These are phyloP conservation scores for Centrapalus pauciflorus DNA, from an alignment of 129 eudicot species.

Conservation along the genomic window DNA sequence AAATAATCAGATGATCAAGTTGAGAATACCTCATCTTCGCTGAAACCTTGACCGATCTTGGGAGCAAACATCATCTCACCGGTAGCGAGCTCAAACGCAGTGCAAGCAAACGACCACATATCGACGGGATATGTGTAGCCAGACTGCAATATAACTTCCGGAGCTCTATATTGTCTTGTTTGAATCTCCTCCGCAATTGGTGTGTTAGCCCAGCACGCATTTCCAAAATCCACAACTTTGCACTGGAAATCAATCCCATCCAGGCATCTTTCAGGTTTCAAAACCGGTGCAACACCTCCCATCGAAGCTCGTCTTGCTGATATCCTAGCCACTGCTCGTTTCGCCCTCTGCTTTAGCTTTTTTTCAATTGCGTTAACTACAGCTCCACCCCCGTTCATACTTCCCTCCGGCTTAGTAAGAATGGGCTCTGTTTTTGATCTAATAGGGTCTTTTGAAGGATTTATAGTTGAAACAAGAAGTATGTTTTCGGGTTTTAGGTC, in stretches of 20 bases:
- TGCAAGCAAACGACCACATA: constrained; percentile 99
- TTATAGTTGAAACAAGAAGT: constrained; percentile 77
- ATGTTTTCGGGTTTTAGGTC: constrained; percentile 96
- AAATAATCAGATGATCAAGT: no score
- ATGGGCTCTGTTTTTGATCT: constrained; percentile 65
- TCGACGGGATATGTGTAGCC: constrained; percentile 80
- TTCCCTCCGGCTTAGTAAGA: constrained; percentile 83
- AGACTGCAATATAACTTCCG: constrained; percentile 78
- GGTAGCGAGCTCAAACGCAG: constrained; percentile 96
- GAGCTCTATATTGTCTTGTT: constrained; percentile 95
- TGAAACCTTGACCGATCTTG: constrained; percentile 72
- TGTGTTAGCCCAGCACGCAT: constrained; percentile 90
- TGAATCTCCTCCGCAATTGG: constrained; percentile 83
- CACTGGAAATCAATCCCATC: constrained; percentile 83
- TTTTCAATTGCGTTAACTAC: constrained; percentile 61
- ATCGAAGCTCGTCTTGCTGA: constrained; percentile 54
- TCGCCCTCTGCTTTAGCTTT: constrained; percentile 87
- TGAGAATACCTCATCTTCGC: constrained; percentile 96
- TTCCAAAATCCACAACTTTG: constrained; percentile 94
- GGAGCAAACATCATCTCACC: constrained; percentile 99
- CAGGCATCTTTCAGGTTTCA: constrained; percentile 66
- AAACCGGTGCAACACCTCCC: constrained; percentile 37
- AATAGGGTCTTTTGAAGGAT: constrained; percentile 85
- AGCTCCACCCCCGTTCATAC: constrained; percentile 55
- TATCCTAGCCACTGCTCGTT: constrained; percentile 85